Base-by-base conservation (phyloP, 805 yeast genomes). In the Pichia ethanolica region DNA sequence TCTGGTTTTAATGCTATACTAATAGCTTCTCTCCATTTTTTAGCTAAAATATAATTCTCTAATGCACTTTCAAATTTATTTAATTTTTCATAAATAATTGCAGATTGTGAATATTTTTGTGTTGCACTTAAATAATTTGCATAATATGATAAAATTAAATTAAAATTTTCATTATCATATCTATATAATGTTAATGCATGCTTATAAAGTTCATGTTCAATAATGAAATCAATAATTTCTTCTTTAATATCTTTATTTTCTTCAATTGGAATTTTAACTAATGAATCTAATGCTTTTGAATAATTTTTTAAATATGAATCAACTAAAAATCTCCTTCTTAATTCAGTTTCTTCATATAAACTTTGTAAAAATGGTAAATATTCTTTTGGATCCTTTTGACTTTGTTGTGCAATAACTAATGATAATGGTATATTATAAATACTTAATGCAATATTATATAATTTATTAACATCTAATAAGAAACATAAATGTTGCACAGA, bases 341-440 rank as follows among this genome's bases (percentile, higher is more conserved):
- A 65, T 6, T 78, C 82, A 0, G 78, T 69, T 64, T 84, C 86
- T 39, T 77, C 78, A 56, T 87, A 84, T 47, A 93, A 71, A 44
- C 81, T 75, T 60, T 89, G 96, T 56, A 93, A 73, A 66, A 93
- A 93, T 46, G 99, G 97, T 46, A 93, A 70, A 58, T 93, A 93
- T 66, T 93, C 99, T 60, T 90, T 89, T 27, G 99, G 99, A 69
- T 93, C 99, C 74, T 85, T 90, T 66, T 91, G 98, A 0, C 97
- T 89, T 61, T 89, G 93, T 64, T 95, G 98, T 0, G 99, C 99
- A 51, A 93, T 82, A 11, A 77, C 74, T 50, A 93, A 73, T 0
- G 98, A 79, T 59, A 91, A 71, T 49, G 82, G 82, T 39, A 93
- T 82, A 62, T 93, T 85, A 60, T 93, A 93, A 25, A 86, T 70